These are phyloP conservation scores for Haplosporangium sp. DNA, from an alignment of 371 early-diverging fungal genomes.

Conservation along the genomic window DNA sequence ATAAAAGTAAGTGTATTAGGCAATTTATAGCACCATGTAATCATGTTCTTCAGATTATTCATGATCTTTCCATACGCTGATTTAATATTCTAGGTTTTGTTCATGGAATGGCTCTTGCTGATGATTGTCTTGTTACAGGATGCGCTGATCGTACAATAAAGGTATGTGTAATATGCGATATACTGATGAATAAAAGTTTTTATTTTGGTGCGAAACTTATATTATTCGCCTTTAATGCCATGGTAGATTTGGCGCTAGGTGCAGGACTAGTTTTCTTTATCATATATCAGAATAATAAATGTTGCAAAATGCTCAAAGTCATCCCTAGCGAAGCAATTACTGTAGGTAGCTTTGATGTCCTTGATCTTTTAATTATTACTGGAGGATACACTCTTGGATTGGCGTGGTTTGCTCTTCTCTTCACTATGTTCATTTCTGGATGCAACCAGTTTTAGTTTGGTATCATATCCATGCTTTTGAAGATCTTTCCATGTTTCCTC, in stretches of 20 bases:
- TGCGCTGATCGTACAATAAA: constrained; percentile 77
- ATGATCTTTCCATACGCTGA: background rate
- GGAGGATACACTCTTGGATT: background rate
- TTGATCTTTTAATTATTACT: background rate
- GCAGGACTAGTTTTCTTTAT: too few relatives aligned
- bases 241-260: constrained; percentile 12
- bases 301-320: too few relatives aligned
- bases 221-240: background rate
- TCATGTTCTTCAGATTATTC: background rate
- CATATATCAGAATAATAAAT: too few relatives aligned
- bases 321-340: background rate
- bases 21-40: background rate
- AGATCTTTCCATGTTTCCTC: constrained; percentile 83
- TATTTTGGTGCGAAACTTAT: background rate
- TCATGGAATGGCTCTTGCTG: constrained; percentile 67
- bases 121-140: constrained; percentile 66
- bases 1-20: constrained; percentile 60
- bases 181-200: too few relatives aligned
- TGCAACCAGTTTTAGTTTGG: constrained; percentile 57
- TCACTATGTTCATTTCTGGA: constrained; percentile 39
- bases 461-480: constrained; percentile 69
- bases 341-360: background rate
- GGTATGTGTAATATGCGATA: constrained; percentile 15
- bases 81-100: constrained; percentile 59
- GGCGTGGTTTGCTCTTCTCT: constrained; percentile 19